Conservation (phyloP, 306 rosid species). For the Cucumis melo region DNA sequence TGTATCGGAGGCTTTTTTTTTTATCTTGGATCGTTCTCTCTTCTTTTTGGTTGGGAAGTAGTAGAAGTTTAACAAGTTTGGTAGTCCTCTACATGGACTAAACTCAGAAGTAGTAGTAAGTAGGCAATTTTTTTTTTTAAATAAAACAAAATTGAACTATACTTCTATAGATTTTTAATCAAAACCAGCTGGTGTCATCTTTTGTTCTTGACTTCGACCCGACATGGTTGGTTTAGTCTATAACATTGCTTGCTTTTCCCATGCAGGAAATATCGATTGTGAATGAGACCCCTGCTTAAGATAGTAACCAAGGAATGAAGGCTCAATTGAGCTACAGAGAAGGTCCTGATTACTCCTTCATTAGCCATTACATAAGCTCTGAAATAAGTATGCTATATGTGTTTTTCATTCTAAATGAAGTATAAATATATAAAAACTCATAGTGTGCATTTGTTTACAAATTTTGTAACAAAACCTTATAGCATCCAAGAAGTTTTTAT, state of each 20-base stretch:
- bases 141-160: neutral
- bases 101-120: too few species aligned
- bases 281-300: conserved; percentile 31
- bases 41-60: neutral
- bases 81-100: neutral
- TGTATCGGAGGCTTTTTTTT: neutral
- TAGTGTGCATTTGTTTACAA: neutral
- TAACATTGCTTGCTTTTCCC: conserved; percentile 1
- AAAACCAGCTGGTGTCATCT: neutral
- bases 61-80: neutral
- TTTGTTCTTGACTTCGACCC: neutral
- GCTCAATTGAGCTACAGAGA: neutral
- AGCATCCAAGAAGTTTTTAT: neutral
- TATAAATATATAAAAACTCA: neutral
- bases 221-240: neutral
- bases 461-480: neutral
- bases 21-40: neutral
- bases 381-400: neutral
- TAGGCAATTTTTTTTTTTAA: too few species aligned
- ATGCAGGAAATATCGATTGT: conserved; percentile 62
- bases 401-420: neutral
- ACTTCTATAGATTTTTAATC: neutral
- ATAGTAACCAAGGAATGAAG: conserved; percentile 9
- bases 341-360: neutral
- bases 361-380: neutral